These are phyloP conservation scores for Radiomyces spectabilis DNA, from an alignment of 192 early-diverging fungal genomes.

Conservation along the genomic window DNA sequence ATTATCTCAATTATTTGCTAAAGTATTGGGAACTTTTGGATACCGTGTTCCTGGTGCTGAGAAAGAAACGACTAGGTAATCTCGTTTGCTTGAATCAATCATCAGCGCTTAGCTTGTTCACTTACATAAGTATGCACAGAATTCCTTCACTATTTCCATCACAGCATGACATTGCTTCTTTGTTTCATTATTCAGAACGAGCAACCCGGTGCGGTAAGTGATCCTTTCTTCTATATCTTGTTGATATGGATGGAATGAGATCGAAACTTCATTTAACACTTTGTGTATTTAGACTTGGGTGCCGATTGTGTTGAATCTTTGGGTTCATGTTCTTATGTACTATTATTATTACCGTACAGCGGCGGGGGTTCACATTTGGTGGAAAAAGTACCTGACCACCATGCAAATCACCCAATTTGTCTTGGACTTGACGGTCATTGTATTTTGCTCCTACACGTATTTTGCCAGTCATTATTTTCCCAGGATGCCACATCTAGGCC, in stretches of 20 bases:
- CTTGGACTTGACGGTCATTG: conserved; percentile 76
- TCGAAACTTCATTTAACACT: background rate
- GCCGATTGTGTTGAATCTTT: conserved; percentile 73
- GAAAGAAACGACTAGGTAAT: conserved; percentile 67
- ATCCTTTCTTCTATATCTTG: background rate
- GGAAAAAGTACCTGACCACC: conserved; percentile 88
- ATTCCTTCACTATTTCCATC: conserved; percentile 90
- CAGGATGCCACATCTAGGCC: conserved; percentile 48
- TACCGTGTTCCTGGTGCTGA: conserved; percentile 77
- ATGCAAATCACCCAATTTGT: conserved; percentile 86
- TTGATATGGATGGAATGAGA: background rate
- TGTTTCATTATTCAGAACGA: conserved; percentile 76
- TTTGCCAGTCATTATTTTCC: conserved; percentile 60
- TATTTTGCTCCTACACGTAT: conserved; percentile 80
- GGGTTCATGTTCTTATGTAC: conserved; percentile 87
- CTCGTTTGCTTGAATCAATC: background rate
- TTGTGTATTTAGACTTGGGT: conserved; percentile 55
- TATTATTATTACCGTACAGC: conserved; percentile 77
- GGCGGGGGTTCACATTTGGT: conserved; percentile 71
- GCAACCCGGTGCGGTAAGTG: conserved; percentile 62
- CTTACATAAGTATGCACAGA: conserved; percentile 25
- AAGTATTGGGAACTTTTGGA: conserved; percentile 86
- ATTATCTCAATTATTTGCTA: conserved; percentile 86
- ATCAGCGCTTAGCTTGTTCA: background rate
- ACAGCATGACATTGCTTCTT: conserved; percentile 80